Percentiles rank a stretch among this genome's conserved stretches.
Evolutionary conservation across 108 stramenopile genomes (phyloP).

Genomic region (Pseudonitzschia pungens): DNA sequence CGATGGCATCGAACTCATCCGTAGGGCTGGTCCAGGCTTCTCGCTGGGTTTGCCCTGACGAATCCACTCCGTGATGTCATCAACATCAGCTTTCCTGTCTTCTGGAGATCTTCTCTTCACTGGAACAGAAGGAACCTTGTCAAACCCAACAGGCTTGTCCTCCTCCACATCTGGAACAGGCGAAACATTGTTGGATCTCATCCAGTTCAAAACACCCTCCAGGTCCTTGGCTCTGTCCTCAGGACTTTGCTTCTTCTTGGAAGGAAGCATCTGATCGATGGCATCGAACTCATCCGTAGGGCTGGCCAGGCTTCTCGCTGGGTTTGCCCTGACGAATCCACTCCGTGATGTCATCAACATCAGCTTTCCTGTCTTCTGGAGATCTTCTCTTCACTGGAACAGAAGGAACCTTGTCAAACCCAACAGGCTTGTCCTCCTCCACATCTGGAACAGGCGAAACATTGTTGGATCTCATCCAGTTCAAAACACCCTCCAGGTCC

Average conservation of each 20-base stretch:
- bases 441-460: background rate
- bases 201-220: conserved; percentile 37
- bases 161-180: background rate
- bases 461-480: conserved; percentile 33
- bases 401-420: conserved; percentile 18
- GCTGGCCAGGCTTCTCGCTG: background rate
- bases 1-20: conserved; percentile 21
- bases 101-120: conserved; percentile 8
- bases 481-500: conserved; percentile 16
- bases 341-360: conserved; percentile 12
- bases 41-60: conserved; percentile 19
- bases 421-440: conserved; percentile 1
- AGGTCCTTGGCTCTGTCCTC: conserved; percentile 35
- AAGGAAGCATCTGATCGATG: conserved; percentile 30
- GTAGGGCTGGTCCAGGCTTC: background rate
- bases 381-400: conserved; percentile 8
- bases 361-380: conserved; percentile 18
- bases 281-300: conserved; percentile 16
- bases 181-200: conserved; percentile 22
- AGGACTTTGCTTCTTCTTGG: conserved; percentile 16
- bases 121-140: conserved; percentile 3
- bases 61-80: conserved; percentile 34
- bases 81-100: conserved; percentile 25
- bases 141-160: background rate
- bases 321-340: conserved; percentile 21